Evolutionary conservation across 306 rosid species (phyloP).

Genomic region (Cucurbita maxima): DNA sequence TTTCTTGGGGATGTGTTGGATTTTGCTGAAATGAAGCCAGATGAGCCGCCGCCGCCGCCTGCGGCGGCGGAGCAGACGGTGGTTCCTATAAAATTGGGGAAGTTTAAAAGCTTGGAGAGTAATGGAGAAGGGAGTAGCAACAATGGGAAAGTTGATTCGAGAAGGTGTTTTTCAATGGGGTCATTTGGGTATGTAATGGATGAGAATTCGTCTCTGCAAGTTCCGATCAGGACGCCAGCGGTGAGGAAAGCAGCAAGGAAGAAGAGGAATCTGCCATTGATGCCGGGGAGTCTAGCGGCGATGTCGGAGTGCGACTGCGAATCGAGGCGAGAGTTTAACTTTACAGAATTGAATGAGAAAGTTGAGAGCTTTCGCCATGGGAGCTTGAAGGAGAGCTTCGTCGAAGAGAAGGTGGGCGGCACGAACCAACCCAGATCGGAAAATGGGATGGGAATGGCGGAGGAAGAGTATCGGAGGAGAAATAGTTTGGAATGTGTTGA

Average conservation of each 20-base stretch:
- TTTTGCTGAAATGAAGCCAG: constrained; percentile 13
- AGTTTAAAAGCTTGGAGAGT: constrained; percentile 53
- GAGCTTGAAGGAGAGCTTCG: constrained; percentile 3
- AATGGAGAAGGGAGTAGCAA: constrained; percentile 30
- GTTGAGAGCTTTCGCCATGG: not conserved
- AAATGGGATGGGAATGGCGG: constrained; percentile 25
- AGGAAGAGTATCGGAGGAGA: constrained; percentile 48
- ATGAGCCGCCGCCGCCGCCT: not conserved
- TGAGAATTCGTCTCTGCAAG: constrained; percentile 49
- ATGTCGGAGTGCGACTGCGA: constrained; percentile 82
- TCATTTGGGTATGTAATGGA: constrained; percentile 84
- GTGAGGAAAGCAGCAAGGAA: constrained; percentile 32
- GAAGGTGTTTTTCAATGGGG: constrained; percentile 96
- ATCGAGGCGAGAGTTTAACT: constrained; percentile 64
- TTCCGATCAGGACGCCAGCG: constrained; percentile 50
- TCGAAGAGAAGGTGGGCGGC: not conserved
- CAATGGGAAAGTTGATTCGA: constrained; percentile 32
- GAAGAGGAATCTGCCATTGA: constrained; percentile 34
- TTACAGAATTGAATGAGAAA: constrained; percentile 20
- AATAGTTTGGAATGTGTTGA: constrained; percentile 64
- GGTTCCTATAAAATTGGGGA: constrained; percentile 70
- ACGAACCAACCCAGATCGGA: constrained; percentile 26
- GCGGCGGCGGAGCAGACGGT: constrained; percentile 19
- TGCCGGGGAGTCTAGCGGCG: constrained; percentile 49
- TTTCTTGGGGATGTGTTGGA: constrained; percentile 17